Percentiles rank a stretch among this genome's conserved stretches.
Conservation (phyloP, 306 rosid species). For the Alnus rubra region DNA sequence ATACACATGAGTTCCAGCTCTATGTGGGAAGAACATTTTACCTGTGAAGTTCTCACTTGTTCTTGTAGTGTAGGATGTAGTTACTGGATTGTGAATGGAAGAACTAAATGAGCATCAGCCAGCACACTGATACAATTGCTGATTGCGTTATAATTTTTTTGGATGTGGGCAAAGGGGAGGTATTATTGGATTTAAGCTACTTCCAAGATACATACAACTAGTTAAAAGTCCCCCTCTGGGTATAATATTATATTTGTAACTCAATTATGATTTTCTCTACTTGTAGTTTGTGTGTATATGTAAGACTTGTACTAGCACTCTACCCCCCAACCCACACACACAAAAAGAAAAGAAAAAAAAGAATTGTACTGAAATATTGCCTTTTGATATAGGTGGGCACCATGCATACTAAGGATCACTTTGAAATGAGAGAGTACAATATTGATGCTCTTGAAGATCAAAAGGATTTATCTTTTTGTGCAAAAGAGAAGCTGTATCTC, state of each 20-base stretch:
- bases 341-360: too few species aligned
- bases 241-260: not conserved
- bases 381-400: slow-evolving; percentile 62
- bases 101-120: not conserved
- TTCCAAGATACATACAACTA: not conserved
- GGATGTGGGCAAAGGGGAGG: too few species aligned
- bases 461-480: slow-evolving; percentile 52
- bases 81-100: not conserved
- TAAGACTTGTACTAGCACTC: not conserved
- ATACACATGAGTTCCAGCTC: not conserved
- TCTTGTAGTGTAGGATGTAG: not conserved
- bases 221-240: not conserved
- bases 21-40: not conserved
- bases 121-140: not conserved
- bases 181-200: not conserved
- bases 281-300: not conserved
- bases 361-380: slow-evolving; percentile 21
- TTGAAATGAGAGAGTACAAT: slow-evolving; percentile 86
- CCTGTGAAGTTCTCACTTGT: not conserved
- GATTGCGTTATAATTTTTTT: not conserved
- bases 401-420: slow-evolving; percentile 69
- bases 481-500: slow-evolving; percentile 80
- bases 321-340: too few species aligned
- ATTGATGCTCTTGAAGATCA: slow-evolving; percentile 81
- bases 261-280: not conserved